These are phyloP conservation scores for Lepidopterella palustris DNA, from an alignment of 495 filamentous ascomycete species.

Conservation along the genomic window DNA sequence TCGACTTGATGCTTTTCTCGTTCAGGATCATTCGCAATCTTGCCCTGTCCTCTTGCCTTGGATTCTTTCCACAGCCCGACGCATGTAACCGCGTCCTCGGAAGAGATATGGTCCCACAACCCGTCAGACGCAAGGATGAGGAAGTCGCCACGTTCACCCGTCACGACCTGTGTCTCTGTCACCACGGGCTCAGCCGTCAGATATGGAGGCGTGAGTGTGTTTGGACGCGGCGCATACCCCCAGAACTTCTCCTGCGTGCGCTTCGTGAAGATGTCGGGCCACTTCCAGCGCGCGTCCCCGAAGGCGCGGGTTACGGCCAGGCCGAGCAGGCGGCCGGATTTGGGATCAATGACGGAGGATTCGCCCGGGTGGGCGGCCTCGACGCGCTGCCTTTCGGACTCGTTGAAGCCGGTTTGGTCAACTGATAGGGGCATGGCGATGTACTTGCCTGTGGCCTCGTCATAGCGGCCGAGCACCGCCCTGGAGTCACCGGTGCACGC, in stretches of 20 bases:
- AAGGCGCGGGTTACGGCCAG: slow-evolving; percentile 54
- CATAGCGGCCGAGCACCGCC: slow-evolving; percentile 52
- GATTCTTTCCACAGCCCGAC: slow-evolving; percentile 50
- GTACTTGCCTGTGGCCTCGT: slow-evolving; percentile 41
- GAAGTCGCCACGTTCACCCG: slow-evolving; percentile 43
- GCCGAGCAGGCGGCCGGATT: slow-evolving; percentile 51
- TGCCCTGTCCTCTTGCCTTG: slow-evolving; percentile 13
- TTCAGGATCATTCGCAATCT: slow-evolving; percentile 17
- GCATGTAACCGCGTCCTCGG: slow-evolving; percentile 52
- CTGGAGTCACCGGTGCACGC: slow-evolving; percentile 56
- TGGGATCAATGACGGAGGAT: slow-evolving; percentile 40
- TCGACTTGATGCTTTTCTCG: slow-evolving; percentile 6
- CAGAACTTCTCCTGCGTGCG: slow-evolving; percentile 43
- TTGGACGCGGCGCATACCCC: slow-evolving; percentile 40
- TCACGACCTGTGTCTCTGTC: slow-evolving; percentile 45
- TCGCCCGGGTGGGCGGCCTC: slow-evolving; percentile 53
- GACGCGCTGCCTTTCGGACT: slow-evolving; percentile 46
- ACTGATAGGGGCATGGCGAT: slow-evolving; percentile 45
- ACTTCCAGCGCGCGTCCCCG: slow-evolving; percentile 60
- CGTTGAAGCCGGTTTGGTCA: slow-evolving; percentile 55
- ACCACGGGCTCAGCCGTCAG: slow-evolving; percentile 59
- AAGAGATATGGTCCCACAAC: slow-evolving; percentile 56
- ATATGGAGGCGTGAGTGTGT: slow-evolving; percentile 54
- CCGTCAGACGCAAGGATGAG: slow-evolving; percentile 60
- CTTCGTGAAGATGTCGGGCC: slow-evolving; percentile 44